A percentile compares a stretch with the other conserved stretches of the same genome.
Evolutionary conservation across 768 basidiomycete species (phyloP).

Genomic region (Dendrothele bispora): DNA sequence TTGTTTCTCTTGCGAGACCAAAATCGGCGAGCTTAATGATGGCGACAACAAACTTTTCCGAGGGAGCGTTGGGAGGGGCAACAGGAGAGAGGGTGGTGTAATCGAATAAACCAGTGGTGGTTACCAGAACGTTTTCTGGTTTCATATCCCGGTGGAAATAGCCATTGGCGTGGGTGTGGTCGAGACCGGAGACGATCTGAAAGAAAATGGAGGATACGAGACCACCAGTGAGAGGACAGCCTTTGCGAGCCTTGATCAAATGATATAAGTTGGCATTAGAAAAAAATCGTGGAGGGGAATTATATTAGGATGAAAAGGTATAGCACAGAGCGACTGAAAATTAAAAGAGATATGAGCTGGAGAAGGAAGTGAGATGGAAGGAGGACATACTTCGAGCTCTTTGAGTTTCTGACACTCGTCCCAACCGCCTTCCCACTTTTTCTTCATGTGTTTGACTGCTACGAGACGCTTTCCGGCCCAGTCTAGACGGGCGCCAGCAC

Average conservation of each 20-base stretch:
- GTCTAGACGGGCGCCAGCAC: slow-evolving; percentile 87
- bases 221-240: slow-evolving; percentile 93
- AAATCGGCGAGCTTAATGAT: slow-evolving; percentile 99
- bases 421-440: slow-evolving; percentile 97
- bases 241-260: slow-evolving; percentile 95
- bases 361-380: slow-evolving; percentile 8
- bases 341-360: slow-evolving; percentile 17
- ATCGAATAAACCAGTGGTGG: slow-evolving; percentile 92
- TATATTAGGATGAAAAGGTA: slow-evolving; percentile 94
- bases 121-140: slow-evolving; percentile 97
- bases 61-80: slow-evolving; percentile 59
- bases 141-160: slow-evolving; percentile 99
- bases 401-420: slow-evolving; percentile 94
- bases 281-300: slow-evolving; percentile 99
- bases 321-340: slow-evolving; percentile 86
- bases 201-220: slow-evolving; percentile 93
- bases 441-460: slow-evolving; percentile 98
- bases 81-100: slow-evolving; percentile 81
- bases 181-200: slow-evolving; percentile 86
- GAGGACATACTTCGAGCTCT: slow-evolving; percentile 83
- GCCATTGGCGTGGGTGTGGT: slow-evolving; percentile 89
- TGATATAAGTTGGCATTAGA: slow-evolving; percentile 99
- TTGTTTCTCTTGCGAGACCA: slow-evolving; percentile 90
- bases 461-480: slow-evolving; percentile 94
- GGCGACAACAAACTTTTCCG: slow-evolving; percentile 92